phyloP scores from a whole-genome alignment of 1,284 basidiomycete species.

The Meira miltonrushii region DNA sequence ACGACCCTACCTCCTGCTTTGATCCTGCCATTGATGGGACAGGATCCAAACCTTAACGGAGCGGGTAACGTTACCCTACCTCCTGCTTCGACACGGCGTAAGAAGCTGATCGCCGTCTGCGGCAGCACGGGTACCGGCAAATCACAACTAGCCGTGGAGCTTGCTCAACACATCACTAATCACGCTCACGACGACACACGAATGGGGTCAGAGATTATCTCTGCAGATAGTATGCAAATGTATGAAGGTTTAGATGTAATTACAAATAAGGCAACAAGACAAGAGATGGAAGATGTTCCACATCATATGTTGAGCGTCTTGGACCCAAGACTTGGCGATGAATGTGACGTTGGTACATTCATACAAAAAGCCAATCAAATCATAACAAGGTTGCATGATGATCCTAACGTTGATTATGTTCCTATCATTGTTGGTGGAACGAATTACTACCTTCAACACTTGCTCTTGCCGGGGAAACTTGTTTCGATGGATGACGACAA shows the following conservation, averaged over 20 bases:
- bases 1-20: not conserved
- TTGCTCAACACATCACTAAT: slow-evolving; percentile 62
- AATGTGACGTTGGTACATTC: slow-evolving; percentile 62
- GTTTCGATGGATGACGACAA: slow-evolving; percentile 20
- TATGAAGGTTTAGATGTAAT: slow-evolving; percentile 90
- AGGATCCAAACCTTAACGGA: not conserved
- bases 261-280: slow-evolving; percentile 82
- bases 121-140: slow-evolving; percentile 97
- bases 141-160: slow-evolving; percentile 81
- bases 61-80: not conserved
- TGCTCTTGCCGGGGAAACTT: slow-evolving; percentile 57
- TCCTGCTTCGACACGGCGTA: not conserved
- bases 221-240: slow-evolving; percentile 96
- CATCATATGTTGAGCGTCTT: slow-evolving; percentile 88
- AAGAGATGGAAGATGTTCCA: slow-evolving; percentile 73
- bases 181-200: too few relatives aligned
- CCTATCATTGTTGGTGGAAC: slow-evolving; percentile 93
- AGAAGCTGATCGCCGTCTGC: slow-evolving; percentile 70
- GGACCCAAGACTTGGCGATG: slow-evolving; percentile 60
- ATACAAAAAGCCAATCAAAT: slow-evolving; percentile 46
- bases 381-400: slow-evolving; percentile 63
- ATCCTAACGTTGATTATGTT: slow-evolving; percentile 59
- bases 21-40: not conserved
- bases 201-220: slow-evolving; percentile 63
- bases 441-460: slow-evolving; percentile 93